Conservation (phyloP, 202 grass and related monocot genomes). For the Hordeum pubiflorum region DNA sequence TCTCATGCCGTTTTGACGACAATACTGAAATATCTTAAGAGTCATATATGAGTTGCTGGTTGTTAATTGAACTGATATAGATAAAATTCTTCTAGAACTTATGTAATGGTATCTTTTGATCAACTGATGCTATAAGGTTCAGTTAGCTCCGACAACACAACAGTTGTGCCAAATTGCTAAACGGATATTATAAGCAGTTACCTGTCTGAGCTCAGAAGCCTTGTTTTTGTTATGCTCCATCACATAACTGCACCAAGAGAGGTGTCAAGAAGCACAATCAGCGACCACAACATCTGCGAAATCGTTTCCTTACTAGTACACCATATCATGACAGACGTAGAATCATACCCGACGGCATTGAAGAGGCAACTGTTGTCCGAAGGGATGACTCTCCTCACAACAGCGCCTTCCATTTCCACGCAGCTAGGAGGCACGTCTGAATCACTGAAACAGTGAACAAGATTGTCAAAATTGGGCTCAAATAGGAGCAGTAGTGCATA, state of each 20-base stretch:
- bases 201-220: slow-evolving; percentile 84
- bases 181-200: background rate
- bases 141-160: background rate
- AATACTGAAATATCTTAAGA: background rate
- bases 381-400: slow-evolving; percentile 85
- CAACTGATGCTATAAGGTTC: background rate
- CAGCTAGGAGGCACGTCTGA: background rate
- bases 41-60: background rate
- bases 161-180: background rate
- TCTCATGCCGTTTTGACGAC: background rate
- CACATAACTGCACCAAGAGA: slow-evolving; percentile 49
- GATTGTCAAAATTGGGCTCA: background rate
- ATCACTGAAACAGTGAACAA: background rate
- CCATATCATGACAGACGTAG: background rate
- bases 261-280: background rate
- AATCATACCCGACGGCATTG: slow-evolving; percentile 83
- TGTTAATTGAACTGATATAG: background rate
- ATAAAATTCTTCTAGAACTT: slow-evolving; percentile 1
- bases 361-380: slow-evolving; percentile 98
- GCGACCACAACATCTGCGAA: background rate
- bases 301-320: background rate
- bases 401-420: slow-evolving; percentile 60
- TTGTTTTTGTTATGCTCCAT: slow-evolving; percentile 76
- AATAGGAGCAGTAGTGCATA: background rate
- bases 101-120: background rate